Conservation (phyloP, 2,329 filamentous ascomycete species). For the Rugonectria rugulosa region DNA sequence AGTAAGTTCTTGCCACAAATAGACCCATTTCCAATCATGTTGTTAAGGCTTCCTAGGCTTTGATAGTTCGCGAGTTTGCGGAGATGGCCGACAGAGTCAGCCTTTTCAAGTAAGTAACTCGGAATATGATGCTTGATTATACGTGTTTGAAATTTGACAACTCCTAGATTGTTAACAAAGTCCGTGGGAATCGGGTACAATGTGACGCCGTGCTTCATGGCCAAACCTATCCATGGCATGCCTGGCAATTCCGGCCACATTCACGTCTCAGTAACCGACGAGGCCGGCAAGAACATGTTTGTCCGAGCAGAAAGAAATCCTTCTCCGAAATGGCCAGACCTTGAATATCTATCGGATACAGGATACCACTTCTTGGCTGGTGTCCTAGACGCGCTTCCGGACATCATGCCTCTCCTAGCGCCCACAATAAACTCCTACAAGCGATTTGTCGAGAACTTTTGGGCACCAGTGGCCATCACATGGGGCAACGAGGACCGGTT, state of each 20-base stretch:
- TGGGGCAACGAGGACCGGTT: conserved; percentile 80
- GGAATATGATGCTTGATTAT: no score
- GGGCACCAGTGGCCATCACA: conserved; percentile 78
- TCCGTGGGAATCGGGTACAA: conserved; percentile 14
- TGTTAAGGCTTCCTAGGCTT: conserved; percentile 46
- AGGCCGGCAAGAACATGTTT: conserved; percentile 70
- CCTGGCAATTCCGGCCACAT: conserved; percentile 21
- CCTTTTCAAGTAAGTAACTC: conserved; percentile 88
- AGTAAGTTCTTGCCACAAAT: conserved; percentile 31
- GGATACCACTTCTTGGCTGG: conserved; percentile 78
- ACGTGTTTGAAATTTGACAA: neutral
- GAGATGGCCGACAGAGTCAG: conserved; percentile 90
- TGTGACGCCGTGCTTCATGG: conserved; percentile 22
- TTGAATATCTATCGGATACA: conserved; percentile 71
- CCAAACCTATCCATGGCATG: conserved; percentile 19
- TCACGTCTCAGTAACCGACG: conserved; percentile 14
- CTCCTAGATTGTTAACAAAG: conserved; percentile 39
- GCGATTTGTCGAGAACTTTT: conserved; percentile 80
- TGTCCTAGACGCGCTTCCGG: conserved; percentile 72
- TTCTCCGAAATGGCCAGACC: conserved; percentile 65
- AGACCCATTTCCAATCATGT: no score
- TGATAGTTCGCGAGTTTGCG: conserved; percentile 85
- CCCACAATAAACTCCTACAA: conserved; percentile 82
- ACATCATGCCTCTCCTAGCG: conserved; percentile 78
- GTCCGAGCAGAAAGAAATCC: conserved; percentile 59